Conservation (phyloP, 208 protist genomes). For the Trypanosoma caninum region DNA sequence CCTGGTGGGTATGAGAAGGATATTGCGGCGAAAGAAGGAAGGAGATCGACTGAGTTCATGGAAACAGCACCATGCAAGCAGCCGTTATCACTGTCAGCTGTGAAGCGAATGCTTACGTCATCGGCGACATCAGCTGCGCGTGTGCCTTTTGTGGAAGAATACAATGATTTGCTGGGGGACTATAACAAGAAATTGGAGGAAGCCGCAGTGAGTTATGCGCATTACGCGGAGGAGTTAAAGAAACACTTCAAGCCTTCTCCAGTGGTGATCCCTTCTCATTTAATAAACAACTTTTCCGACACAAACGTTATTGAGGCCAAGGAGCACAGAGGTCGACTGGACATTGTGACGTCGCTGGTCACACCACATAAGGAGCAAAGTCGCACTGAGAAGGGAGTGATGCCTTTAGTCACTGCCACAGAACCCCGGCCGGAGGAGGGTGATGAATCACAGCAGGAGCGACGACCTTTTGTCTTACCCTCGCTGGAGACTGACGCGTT, state of each 20-base stretch:
- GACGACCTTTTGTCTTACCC: too few species aligned
- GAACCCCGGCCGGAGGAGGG: neutral
- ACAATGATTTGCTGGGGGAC: neutral
- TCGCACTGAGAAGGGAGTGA: neutral
- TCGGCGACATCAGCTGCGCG: neutral
- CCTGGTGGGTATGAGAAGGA: too few species aligned
- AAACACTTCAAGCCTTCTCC: slow-evolving; percentile 9
- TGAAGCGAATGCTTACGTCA: too few species aligned
- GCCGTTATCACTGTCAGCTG: neutral
- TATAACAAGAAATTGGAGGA: neutral
- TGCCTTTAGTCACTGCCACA: neutral
- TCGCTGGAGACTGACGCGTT: too few species aligned
- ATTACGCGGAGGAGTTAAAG: neutral
- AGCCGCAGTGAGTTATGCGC: neutral
- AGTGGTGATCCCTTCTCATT: neutral
- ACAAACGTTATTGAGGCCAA: slow-evolving; percentile 9
- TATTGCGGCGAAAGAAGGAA: too few species aligned
- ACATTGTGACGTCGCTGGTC: neutral
- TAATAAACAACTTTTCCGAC: slow-evolving; percentile 12
- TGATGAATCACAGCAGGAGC: neutral
- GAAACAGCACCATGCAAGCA: too few species aligned
- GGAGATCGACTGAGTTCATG: too few species aligned
- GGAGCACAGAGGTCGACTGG: slow-evolving; percentile 12
- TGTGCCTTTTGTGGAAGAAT: neutral
- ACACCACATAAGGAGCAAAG: neutral